Evolutionary conservation across 306 rosid species (phyloP).

Genomic region (Prunus mongolica): DNA sequence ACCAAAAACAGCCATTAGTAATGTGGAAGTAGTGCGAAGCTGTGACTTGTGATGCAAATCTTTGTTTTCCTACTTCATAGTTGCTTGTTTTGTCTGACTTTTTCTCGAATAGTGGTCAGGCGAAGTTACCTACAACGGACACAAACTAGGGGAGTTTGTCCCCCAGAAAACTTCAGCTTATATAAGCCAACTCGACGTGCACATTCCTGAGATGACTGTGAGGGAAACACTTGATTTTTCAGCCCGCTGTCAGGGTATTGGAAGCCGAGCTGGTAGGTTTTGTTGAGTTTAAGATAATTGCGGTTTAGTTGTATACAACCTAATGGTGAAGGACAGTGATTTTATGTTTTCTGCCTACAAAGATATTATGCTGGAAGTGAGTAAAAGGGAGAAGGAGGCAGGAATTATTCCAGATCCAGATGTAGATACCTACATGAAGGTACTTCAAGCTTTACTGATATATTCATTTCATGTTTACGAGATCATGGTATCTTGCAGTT

Average conservation of each 20-base stretch:
- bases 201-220: conserved; percentile 70
- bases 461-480: neutral
- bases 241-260: conserved; percentile 70
- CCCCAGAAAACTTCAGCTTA: conserved; percentile 69
- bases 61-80: neutral
- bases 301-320: neutral
- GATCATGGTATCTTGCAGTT: neutral
- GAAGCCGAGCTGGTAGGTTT: conserved; percentile 55
- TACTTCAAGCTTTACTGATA: conserved; percentile 16
- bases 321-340: neutral
- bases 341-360: conserved; percentile 6
- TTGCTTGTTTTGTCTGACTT: neutral
- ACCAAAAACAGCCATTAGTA: too few relatives aligned
- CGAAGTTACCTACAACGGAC: conserved; percentile 53
- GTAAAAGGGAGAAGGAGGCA: conserved; percentile 57
- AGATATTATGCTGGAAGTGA: conserved; percentile 63
- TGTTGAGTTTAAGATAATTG: neutral
- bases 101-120: conserved; percentile 39
- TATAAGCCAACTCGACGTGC: conserved; percentile 67
- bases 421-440: conserved; percentile 83
- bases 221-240: conserved; percentile 79
- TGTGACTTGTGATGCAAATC: neutral
- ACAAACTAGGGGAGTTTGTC: conserved; percentile 51
- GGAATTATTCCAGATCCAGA: conserved; percentile 77
- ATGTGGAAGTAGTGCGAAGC: neutral